A percentile compares a stretch with the other conserved stretches of the same genome.
Conservation (phyloP, 78 protist species). For the Andalucia godoyi region DNA sequence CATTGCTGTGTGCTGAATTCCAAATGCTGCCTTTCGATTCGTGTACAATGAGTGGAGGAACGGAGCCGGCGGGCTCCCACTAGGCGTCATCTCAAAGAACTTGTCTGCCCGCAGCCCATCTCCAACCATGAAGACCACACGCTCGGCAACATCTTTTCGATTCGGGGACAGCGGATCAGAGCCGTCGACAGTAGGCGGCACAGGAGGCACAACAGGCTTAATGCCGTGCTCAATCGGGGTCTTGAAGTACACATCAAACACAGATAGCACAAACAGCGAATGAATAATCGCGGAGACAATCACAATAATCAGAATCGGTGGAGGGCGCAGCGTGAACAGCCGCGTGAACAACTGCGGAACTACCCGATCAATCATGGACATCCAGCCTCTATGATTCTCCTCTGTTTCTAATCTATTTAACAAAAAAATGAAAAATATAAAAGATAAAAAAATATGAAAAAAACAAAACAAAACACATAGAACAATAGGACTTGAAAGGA, state of each 20-base stretch:
- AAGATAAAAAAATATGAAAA: too few relatives aligned
- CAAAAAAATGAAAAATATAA: too few relatives aligned
- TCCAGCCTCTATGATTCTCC: too few relatives aligned
- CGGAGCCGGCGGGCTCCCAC: slow-evolving; percentile 16
- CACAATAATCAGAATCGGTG: slow-evolving; percentile 41
- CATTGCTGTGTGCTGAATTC: slow-evolving; percentile 73
- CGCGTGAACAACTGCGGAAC: too few relatives aligned
- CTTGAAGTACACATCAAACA: slow-evolving; percentile 74
- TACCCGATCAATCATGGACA: too few relatives aligned
- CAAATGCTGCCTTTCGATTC: slow-evolving; percentile 39
- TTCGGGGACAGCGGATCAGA: not conserved
- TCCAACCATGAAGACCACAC: slow-evolving; percentile 13
- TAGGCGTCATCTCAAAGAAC: slow-evolving; percentile 28
- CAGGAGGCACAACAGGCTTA: not conserved
- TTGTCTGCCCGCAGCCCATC: slow-evolving; percentile 77
- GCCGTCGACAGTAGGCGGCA: not conserved
- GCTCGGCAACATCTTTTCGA: slow-evolving; percentile 1
- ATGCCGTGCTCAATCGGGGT: slow-evolving; percentile 47
- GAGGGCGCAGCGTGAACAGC: too few relatives aligned
- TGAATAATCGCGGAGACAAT: too few relatives aligned
- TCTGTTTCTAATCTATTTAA: too few relatives aligned
- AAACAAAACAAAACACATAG: too few relatives aligned
- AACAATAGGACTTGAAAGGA: too few relatives aligned
- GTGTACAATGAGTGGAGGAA: slow-evolving; percentile 35
- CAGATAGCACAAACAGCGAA: slow-evolving; percentile 14